Evolutionary conservation across 306 rosid species (phyloP).

Genomic region (Cicer yamashitae): DNA sequence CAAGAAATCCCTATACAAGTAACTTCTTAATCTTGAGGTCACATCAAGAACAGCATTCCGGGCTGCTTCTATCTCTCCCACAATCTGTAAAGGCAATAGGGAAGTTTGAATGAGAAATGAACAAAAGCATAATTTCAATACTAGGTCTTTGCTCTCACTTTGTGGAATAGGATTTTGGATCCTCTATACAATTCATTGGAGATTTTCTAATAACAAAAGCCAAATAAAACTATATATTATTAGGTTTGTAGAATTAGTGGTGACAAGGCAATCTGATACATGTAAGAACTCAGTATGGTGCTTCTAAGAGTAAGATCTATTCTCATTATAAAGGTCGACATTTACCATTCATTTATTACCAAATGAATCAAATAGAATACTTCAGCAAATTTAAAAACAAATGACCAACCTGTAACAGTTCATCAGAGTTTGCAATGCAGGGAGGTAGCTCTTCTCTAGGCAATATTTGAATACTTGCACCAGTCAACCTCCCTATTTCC

Average conservation of each 20-base stretch:
- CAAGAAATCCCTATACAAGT: slow-evolving; percentile 72
- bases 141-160: slow-evolving; percentile 39
- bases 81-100: slow-evolving; percentile 63
- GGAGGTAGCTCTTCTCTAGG: slow-evolving; percentile 83
- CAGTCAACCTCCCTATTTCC: slow-evolving; percentile 80
- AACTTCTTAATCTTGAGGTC: slow-evolving; percentile 86
- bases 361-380: slow-evolving; percentile 30
- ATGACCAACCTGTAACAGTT: slow-evolving; percentile 82
- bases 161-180: slow-evolving; percentile 35
- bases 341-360: slow-evolving; percentile 32
- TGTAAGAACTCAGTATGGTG: slow-evolving; percentile 12
- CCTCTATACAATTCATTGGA: slow-evolving; percentile 26
- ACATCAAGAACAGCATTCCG: slow-evolving; percentile 92
- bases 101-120: slow-evolving; percentile 32
- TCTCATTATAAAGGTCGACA: slow-evolving; percentile 35
- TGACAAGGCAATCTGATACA: slow-evolving; percentile 19
- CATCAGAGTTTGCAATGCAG: slow-evolving; percentile 73
- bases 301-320: slow-evolving; percentile 40
- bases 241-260: slow-evolving; percentile 16
- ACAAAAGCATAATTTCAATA: slow-evolving; percentile 37
- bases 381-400: slow-evolving; percentile 40
- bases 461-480: slow-evolving; percentile 79
- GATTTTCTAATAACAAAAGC: slow-evolving; percentile 27
- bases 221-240: slow-evolving; percentile 25
- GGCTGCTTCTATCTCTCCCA: slow-evolving; percentile 93